A percentile compares a stretch with the other conserved stretches of the same genome.
phyloP scores from a whole-genome alignment of 345 rosid genomes.

The Populus tremula region DNA sequence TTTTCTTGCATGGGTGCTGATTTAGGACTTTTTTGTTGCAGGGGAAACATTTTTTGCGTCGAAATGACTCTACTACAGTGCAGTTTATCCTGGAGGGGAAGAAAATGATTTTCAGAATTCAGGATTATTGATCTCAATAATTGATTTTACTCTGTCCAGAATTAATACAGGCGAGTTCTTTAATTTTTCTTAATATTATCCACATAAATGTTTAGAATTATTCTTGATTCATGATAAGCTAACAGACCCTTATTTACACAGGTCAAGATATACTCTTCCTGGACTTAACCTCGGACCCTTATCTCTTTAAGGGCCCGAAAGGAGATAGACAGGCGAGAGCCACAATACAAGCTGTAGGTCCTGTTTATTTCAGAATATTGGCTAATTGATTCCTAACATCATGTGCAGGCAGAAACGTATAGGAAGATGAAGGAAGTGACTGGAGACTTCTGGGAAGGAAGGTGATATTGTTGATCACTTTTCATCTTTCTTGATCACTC shows the following conservation, averaged over 20 bases:
- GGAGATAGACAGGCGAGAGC: constrained; percentile 80
- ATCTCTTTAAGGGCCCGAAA: constrained; percentile 84
- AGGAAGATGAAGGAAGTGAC: constrained; percentile 77
- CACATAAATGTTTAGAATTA: neutral
- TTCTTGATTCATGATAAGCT: neutral
- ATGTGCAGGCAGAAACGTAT: constrained; percentile 83
- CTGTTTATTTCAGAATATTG: neutral
- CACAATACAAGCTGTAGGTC: neutral
- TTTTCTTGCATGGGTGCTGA: constrained; percentile 7
- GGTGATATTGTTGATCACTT: constrained; percentile 41
- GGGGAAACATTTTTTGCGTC: constrained; percentile 87
- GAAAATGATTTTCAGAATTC: constrained; percentile 40
- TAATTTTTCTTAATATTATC: neutral
- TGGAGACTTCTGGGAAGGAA: constrained; percentile 83
- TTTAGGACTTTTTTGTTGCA: constrained; percentile 21
- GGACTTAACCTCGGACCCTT: constrained; percentile 82
- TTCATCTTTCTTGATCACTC: neutral
- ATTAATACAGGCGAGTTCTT: constrained; percentile 64
- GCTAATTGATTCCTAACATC: constrained; percentile 14
- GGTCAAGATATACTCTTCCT: constrained; percentile 82
- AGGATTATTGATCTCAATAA: constrained; percentile 67
- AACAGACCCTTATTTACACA: constrained; percentile 22
- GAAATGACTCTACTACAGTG: constrained; percentile 48
- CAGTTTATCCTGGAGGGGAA: constrained; percentile 66
- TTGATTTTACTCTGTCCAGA: constrained; percentile 92